Base-by-base conservation (phyloP, 345 rosid genomes). In the Anacardium occidentale region DNA sequence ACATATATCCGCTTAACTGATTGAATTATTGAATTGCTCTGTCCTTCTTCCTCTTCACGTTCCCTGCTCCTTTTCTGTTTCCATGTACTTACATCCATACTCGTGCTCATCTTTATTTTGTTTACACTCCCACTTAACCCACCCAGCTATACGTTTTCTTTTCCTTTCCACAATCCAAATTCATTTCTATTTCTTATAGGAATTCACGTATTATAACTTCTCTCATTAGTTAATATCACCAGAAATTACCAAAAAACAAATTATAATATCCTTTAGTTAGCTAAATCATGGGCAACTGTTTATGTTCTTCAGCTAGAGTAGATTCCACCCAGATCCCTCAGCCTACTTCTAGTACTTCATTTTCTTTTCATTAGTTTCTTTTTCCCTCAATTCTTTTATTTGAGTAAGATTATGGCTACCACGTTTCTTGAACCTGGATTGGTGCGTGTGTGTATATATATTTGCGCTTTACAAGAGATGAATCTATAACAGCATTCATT, bases 281-380 rank as follows among this genome's bases (percentile, higher is more conserved):
- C 29, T 34, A 8, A 29, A 57, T 56, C 26, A 91, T 89, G 97
- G 97, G 97, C 2, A 91, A 91, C 83, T 91, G 95, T 72, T 77
- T 89, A 60, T 77, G 51, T 82, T 89, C 90, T 77, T 84, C 93
- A 62, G 87, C 93, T 69, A 85, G 78, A 86, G 93, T 88, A 48
- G 82, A 88, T 55, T 79, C 81, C 76, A 76, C 81, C 53, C 89
- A 79, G 68, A 84, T 80, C 74, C 81, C 84, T 34, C 86, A 75
- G 65, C 75, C 81, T 80, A 85, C 75, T 87, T 85, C 86, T 29
- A 93, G 97, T 89, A 89, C 52, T 48, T 15, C 69, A 18, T 21
- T 22, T 60, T 72, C 44, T 66, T 61, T 22, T 61, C 12, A 18
- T 26, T 15, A 12, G 21, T 15, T 37, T 13, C 0, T 42, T 69